A percentile compares a stretch with the other conserved stretches of the same genome.
phyloP scores from a whole-genome alignment of 345 rosid genomes.

The Pugionium dolabratum region DNA sequence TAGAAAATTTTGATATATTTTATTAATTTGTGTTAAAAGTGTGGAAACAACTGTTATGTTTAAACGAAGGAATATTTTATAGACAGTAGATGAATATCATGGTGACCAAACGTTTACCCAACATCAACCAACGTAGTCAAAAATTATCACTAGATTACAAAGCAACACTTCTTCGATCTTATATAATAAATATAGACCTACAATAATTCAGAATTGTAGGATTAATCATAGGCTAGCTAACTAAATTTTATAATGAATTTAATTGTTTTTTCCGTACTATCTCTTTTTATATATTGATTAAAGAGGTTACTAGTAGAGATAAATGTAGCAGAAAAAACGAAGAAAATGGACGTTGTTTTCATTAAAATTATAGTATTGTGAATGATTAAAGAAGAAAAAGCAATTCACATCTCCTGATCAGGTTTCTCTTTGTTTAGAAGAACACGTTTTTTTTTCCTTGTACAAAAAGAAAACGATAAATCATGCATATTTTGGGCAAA shows the following conservation, averaged over 20 bases:
- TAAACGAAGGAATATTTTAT: background rate
- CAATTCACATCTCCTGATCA: constrained; percentile 21
- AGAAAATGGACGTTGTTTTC: constrained; percentile 30
- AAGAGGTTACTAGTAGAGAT: background rate
- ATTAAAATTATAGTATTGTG: background rate
- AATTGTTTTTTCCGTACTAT: background rate
- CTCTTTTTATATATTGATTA: constrained; percentile 1
- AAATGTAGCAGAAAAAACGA: background rate
- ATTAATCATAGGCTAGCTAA: constrained; percentile 3
- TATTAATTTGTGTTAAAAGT: too few species aligned
- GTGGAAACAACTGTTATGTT: too few species aligned
- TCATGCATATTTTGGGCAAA: constrained; percentile 19
- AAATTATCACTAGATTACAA: constrained; percentile 9
- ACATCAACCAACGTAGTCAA: constrained; percentile 21
- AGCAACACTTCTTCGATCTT: too few species aligned
- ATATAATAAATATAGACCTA: background rate
- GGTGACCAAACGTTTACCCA: constrained; percentile 34
- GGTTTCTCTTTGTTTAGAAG: background rate
- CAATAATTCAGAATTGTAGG: background rate
- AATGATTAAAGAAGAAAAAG: constrained; percentile 5
- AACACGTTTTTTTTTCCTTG: constrained; percentile 31
- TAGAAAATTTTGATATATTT: too few species aligned
- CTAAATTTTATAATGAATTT: background rate
- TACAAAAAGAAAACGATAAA: constrained; percentile 25
- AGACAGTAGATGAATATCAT: constrained; percentile 9